phyloP scores from a whole-genome alignment of 805 yeast species.

The Starmerella gropengiesseri region DNA sequence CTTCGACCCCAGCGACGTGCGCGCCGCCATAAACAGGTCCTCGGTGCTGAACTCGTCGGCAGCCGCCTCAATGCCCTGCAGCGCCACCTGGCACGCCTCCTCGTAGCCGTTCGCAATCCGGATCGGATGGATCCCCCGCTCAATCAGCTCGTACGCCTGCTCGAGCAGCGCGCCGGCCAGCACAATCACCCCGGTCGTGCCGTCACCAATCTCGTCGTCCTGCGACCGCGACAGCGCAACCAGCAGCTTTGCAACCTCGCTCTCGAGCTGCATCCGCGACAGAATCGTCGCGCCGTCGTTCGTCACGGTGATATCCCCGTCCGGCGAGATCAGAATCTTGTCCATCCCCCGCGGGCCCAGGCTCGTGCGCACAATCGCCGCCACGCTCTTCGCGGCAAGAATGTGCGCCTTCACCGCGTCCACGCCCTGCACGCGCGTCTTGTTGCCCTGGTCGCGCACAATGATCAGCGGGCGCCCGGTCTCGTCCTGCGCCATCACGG shows the following conservation, averaged over 20 bases:
- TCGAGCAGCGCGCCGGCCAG: conserved; percentile 88
- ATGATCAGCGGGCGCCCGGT: conserved; percentile 98
- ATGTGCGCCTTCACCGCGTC: conserved; percentile 79
- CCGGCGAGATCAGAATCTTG: conserved; percentile 87
- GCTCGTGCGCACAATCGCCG: conserved; percentile 82
- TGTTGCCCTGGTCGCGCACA: conserved; percentile 71
- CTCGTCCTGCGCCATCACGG: conserved; percentile 98
- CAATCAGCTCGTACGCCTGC: conserved; percentile 88
- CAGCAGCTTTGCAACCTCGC: conserved; percentile 87
- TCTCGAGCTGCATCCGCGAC: conserved; percentile 90
- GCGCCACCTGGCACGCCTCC: conserved; percentile 89
- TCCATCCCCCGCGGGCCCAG: conserved; percentile 98
- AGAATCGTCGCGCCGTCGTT: conserved; percentile 97
- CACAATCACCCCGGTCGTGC: conserved; percentile 98
- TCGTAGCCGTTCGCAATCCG: conserved; percentile 95
- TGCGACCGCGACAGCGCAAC: conserved; percentile 91
- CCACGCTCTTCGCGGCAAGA: conserved; percentile 87
- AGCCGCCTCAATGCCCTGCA: conserved; percentile 57
- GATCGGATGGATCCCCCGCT: conserved; percentile 95
- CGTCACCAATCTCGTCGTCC: conserved; percentile 98
- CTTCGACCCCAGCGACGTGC: conserved; percentile 89
- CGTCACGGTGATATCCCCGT: conserved; percentile 95
- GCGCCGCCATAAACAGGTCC: conserved; percentile 76
- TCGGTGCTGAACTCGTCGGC: conserved; percentile 50
- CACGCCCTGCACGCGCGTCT: conserved; percentile 56